Evolutionary conservation across 2,329 filamentous ascomycete species (phyloP).

Genomic region (Xylariaceae sp.): DNA sequence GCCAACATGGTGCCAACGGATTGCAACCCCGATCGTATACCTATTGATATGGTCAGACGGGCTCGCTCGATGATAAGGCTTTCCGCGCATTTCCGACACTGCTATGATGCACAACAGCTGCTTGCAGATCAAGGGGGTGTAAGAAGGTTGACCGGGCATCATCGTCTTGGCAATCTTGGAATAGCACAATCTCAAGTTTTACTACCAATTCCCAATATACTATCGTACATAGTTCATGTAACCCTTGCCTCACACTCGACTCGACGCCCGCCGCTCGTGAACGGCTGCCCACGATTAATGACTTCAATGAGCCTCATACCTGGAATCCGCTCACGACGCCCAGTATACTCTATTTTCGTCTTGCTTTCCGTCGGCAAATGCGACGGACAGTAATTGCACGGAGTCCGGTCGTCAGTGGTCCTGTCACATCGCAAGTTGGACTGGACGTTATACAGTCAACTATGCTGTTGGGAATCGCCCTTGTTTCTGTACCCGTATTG

Average conservation of each 20-base stretch:
- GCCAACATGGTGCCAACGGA: constrained; percentile 13
- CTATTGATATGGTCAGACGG: constrained; percentile 11
- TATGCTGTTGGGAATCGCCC: constrained; percentile 8
- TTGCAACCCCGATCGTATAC: constrained; percentile 9
- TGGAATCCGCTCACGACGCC: too few relatives aligned
- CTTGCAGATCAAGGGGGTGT: constrained; percentile 9
- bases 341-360: constrained; percentile 8
- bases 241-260: constrained; percentile 5
- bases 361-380: constrained; percentile 15
- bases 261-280: not conserved
- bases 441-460: constrained; percentile 4
- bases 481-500: constrained; percentile 10
- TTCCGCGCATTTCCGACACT: constrained; percentile 11
- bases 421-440: constrained; percentile 13
- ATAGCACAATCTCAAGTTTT: constrained; percentile 11
- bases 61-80: constrained; percentile 7
- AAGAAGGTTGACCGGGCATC: constrained; percentile 14
- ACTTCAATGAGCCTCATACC: too few relatives aligned
- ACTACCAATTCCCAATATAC: constrained; percentile 11
- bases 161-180: constrained; percentile 12
- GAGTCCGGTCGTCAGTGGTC: constrained; percentile 2
- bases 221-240: constrained; percentile 8
- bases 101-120: constrained; percentile 17
- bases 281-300: too few relatives aligned
- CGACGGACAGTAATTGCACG: constrained; percentile 10